Percentiles rank a stretch among this genome's conserved stretches.
These are phyloP conservation scores for Penicillium chermesinum DNA, from an alignment of 495 filamentous ascomycete genomes.

Conservation along the genomic window DNA sequence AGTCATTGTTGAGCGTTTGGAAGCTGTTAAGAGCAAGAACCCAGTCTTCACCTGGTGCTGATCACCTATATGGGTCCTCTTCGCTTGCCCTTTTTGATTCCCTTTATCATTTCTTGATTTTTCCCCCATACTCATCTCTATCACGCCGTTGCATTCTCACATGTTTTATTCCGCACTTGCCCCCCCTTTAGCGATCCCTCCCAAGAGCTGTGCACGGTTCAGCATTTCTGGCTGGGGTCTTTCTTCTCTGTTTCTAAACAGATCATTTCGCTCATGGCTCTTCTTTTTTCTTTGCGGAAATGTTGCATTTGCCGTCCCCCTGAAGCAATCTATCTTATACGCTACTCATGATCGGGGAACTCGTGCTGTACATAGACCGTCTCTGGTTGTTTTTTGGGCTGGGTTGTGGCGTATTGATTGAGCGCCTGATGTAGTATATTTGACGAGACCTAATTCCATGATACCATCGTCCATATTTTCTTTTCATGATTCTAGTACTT, in stretches of 20 bases:
- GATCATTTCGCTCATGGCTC: background rate
- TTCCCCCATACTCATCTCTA: constrained; percentile 1
- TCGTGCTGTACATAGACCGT: constrained; percentile 32
- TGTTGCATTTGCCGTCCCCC: constrained; percentile 1
- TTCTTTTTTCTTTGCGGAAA: background rate
- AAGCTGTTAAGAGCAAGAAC: constrained; percentile 90
- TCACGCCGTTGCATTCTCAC: constrained; percentile 14
- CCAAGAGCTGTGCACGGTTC: background rate
- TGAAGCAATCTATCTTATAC: constrained; percentile 4
- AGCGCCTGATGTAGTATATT: constrained; percentile 34
- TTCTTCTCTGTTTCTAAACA: background rate
- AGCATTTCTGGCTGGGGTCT: constrained; percentile 1
- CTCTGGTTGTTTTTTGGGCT: constrained; percentile 20
- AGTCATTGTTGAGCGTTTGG: constrained; percentile 93
- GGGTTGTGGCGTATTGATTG: constrained; percentile 26
- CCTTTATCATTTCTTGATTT: background rate
- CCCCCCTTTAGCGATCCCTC: constrained; percentile 16
- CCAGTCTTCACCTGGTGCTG: constrained; percentile 98
- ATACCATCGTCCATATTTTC: constrained; percentile 19
- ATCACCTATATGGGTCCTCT: no score
- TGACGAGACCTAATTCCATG: constrained; percentile 31
- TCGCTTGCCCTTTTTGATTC: no score
- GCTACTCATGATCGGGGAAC: constrained; percentile 26
- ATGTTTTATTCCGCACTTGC: constrained; percentile 19
- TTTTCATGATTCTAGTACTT: no score